phyloP scores from a whole-genome alignment of 2,329 filamentous ascomycete genomes.

The Ophiostoma piceae region DNA sequence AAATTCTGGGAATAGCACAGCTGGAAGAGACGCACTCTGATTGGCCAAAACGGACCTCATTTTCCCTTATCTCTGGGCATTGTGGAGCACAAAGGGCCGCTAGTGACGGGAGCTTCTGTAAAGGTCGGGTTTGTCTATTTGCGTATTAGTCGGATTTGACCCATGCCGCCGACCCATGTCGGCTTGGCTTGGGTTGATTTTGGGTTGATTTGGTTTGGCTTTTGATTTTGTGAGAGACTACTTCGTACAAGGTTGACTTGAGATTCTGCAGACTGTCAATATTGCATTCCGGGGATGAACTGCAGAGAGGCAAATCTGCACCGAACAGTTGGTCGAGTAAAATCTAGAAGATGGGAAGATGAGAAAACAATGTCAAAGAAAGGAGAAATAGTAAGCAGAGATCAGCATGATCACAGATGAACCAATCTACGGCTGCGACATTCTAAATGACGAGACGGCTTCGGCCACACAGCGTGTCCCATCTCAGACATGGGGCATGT shows the following conservation, averaged over 20 bases:
- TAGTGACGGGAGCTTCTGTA: conserved; percentile 14
- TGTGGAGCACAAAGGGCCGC: conserved; percentile 19
- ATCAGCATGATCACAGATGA: not conserved
- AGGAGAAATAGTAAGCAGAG: not conserved
- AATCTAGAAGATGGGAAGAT: too few relatives aligned
- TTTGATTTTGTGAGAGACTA: not conserved
- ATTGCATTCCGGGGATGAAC: not conserved
- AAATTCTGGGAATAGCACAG: not conserved
- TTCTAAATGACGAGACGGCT: conserved; percentile 10
- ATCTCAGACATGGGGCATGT: not conserved
- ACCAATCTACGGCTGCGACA: conserved; percentile 7
- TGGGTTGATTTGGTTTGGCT: too few relatives aligned
- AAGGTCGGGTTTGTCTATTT: not conserved
- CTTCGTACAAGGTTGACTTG: too few relatives aligned
- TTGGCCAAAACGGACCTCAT: conserved; percentile 6
- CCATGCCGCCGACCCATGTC: not conserved
- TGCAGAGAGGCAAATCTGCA: too few relatives aligned
- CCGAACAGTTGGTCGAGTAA: too few relatives aligned
- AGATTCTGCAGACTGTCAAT: not conserved
- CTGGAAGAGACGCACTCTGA: not conserved
- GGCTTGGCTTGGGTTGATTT: too few relatives aligned
- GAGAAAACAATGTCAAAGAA: not conserved
- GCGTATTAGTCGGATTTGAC: not conserved
- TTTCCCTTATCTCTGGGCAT: conserved; percentile 28
- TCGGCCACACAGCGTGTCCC: not conserved